Evolutionary conservation across 2,329 filamentous ascomycete species (phyloP).

Genomic region (Fusarium sp.): DNA sequence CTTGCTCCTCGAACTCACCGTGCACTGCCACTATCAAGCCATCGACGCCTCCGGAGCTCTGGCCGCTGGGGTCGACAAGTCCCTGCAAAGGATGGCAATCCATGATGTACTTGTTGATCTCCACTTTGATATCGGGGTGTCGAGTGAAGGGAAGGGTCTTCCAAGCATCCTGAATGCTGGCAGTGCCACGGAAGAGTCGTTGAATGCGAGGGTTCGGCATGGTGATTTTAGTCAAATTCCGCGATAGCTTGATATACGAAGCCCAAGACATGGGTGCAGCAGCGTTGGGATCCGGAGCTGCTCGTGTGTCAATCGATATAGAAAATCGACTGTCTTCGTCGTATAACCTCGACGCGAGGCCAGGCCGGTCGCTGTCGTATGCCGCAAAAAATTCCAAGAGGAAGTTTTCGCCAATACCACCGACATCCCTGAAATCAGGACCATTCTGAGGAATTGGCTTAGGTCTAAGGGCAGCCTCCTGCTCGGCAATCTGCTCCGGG

Average conservation of each 20-base stretch:
- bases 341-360: constrained; percentile 74
- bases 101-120: constrained; percentile 79
- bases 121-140: constrained; percentile 75
- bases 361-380: constrained; percentile 76
- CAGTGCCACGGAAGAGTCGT: constrained; percentile 71
- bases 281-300: constrained; percentile 58
- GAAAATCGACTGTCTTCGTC: constrained; percentile 81
- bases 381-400: constrained; percentile 76
- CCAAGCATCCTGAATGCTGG: constrained; percentile 75
- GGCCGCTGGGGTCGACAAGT: constrained; percentile 73
- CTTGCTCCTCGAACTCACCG: constrained; percentile 83
- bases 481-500: constrained; percentile 71
- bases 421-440: constrained; percentile 78
- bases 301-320: constrained; percentile 72
- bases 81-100: constrained; percentile 81
- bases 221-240: constrained; percentile 78
- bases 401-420: constrained; percentile 78
- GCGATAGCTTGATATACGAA: constrained; percentile 78
- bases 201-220: constrained; percentile 68
- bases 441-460: constrained; percentile 69
- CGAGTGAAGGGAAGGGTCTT: constrained; percentile 74
- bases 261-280: constrained; percentile 70
- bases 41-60: constrained; percentile 73
- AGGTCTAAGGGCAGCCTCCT: constrained; percentile 59
- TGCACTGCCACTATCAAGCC: constrained; percentile 83